Evolutionary conservation across 495 filamentous ascomycete species (phyloP), one percentile per base, ranked within the genome.

Genomic region (Sordaria brevicollis): DNA sequence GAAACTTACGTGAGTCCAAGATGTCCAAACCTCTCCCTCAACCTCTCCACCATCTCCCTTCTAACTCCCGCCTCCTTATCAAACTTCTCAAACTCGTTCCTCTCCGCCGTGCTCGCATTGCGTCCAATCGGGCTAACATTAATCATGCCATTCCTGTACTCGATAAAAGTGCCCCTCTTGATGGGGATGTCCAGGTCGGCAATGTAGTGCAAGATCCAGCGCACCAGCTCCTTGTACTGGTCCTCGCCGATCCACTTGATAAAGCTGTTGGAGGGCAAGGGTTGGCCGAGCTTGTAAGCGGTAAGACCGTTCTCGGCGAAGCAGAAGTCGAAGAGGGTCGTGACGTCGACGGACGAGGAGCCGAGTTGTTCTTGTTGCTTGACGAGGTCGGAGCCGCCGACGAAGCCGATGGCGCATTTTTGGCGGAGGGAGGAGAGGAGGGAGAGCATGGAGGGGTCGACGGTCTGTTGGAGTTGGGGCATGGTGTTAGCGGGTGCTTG

Each of bases 341-440:
- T 92, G 8, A 94, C 92, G 76, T 88, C 79, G 65, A 90, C 84
- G 36, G 37, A 69, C 5, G 81, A 69, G 2, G 85, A 84, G 75
- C 93, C 94, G 33, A 98, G 88, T 80, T 99, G 95, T 79, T 99
- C 95, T 78, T 98, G 93, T 78, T 98, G 95, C 83, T 99, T 98
- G 65, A 82, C 82, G 62, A 97, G 84, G 84, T 99, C 89, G 69
- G 91, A 93, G 68, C 92, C 92, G 72, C 92, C 93, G 41, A 95
- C 95, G 80, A 86, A 97, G 71, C 94, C 95, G 76, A 97, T 95
- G 71, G 93, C 94, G 73, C 92, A 90, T 79, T 96, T 92, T 78
- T 94, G 88, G 67, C 95, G 91, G 74, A 99, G 87, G 33, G 79
- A 82, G 49, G 89, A 85, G 73, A 98, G 92, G 67, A 95, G 84